These are phyloP conservation scores for Gracilaria caudata DNA, from an alignment of 23 red algal genomes.

Conservation along the genomic window DNA sequence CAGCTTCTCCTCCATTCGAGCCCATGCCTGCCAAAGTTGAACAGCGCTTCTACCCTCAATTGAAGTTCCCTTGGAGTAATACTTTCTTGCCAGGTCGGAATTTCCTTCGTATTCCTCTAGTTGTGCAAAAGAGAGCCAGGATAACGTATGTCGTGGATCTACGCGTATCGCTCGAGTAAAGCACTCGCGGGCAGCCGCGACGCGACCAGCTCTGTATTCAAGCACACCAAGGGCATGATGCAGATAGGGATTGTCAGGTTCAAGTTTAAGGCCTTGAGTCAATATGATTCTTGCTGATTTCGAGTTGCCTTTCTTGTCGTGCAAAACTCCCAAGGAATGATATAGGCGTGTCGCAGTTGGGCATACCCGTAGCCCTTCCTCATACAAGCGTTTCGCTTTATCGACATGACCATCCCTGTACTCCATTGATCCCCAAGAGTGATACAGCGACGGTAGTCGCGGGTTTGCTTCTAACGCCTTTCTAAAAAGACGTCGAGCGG, in stretches of 20 bases:
- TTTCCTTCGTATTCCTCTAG: slow-evolving; percentile 82
- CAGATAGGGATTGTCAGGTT: slow-evolving; percentile 81
- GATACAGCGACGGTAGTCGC: slow-evolving; percentile 70
- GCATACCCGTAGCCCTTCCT: slow-evolving; percentile 60
- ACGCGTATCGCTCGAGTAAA: slow-evolving; percentile 69
- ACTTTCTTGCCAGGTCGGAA: slow-evolving; percentile 52
- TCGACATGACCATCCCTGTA: slow-evolving; percentile 54
- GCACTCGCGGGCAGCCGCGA: slow-evolving; percentile 72
- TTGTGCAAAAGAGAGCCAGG: slow-evolving; percentile 86
- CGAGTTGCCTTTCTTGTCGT: slow-evolving; percentile 81
- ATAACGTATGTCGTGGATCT: slow-evolving; percentile 76
- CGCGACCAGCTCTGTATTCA: slow-evolving; percentile 79
- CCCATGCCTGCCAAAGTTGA: slow-evolving; percentile 89
- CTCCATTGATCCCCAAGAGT: slow-evolving; percentile 97
- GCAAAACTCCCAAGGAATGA: slow-evolving; percentile 88
- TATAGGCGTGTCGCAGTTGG: slow-evolving; percentile 75
- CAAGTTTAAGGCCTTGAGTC: slow-evolving; percentile 70
- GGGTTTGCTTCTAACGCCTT: slow-evolving; percentile 58
- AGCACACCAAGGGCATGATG: slow-evolving; percentile 86
- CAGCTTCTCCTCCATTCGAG: slow-evolving; percentile 93
- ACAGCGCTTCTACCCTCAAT: slow-evolving; percentile 63
- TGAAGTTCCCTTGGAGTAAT: slow-evolving; percentile 68
- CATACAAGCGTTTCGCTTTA: slow-evolving; percentile 64
- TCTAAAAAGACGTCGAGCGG: slow-evolving; percentile 81
- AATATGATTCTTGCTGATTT: slow-evolving; percentile 79